These are phyloP conservation scores for Naganishia kalamii DNA, from an alignment of 768 basidiomycete species.

Conservation along the genomic window DNA sequence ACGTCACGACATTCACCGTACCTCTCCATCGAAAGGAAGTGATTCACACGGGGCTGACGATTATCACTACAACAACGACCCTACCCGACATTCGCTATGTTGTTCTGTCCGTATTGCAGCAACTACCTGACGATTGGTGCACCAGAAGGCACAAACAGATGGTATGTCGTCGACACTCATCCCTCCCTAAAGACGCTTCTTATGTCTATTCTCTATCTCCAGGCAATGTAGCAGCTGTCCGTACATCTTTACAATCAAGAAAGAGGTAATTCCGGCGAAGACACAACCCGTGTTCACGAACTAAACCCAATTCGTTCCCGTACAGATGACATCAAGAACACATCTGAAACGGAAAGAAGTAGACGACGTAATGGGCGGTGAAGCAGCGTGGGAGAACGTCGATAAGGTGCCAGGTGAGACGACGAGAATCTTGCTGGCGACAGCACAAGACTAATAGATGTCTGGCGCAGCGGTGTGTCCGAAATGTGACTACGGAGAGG, in stretches of 20 bases:
- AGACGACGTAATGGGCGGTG: conserved; percentile 92
- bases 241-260: conserved; percentile 86
- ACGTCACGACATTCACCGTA: too few species aligned
- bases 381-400: conserved; percentile 88
- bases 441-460: background rate
- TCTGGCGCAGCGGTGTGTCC: conserved; percentile 52
- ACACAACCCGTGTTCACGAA: background rate
- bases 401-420: conserved; percentile 70
- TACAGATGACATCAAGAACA: conserved; percentile 86
- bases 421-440: background rate
- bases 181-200: background rate
- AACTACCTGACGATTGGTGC: conserved; percentile 53
- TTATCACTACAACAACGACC: too few species aligned
- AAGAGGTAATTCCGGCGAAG: conserved; percentile 55
- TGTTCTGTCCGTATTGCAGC: conserved; percentile 91
- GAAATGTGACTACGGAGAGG: conserved; percentile 76
- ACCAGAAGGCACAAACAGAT: conserved; percentile 37
- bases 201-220: conserved; percentile 50
- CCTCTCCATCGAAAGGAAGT: too few species aligned
- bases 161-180: conserved; percentile 30
- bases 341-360: conserved; percentile 79
- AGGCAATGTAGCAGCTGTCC: conserved; percentile 91
- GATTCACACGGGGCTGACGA: too few species aligned
- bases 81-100: conserved; percentile 52
- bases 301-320: background rate